Percentiles rank a stretch among this genome's conserved stretches.
Evolutionary conservation across 495 filamentous ascomycete genomes (phyloP).

Genomic region (Amniculicola lignicola): DNA sequence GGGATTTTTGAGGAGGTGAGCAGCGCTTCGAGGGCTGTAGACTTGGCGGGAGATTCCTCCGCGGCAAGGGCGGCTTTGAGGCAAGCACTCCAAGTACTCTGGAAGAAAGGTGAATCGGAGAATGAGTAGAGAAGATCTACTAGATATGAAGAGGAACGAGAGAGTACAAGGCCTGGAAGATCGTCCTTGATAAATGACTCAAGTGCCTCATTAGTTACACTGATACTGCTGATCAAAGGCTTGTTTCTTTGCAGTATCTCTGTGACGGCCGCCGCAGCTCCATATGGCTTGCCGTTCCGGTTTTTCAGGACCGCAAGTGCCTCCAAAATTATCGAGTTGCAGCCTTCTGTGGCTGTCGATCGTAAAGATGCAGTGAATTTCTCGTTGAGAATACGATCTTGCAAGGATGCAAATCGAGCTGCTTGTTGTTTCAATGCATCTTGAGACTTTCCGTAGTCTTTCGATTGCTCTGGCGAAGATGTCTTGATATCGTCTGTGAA

Average conservation of each 20-base stretch:
- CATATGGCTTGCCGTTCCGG: slow-evolving; percentile 80
- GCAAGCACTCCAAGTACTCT: slow-evolving; percentile 32
- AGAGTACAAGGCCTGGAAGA: slow-evolving; percentile 51
- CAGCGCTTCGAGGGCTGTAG: slow-evolving; percentile 35
- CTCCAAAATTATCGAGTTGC: slow-evolving; percentile 45
- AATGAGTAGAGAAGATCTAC: slow-evolving; percentile 35
- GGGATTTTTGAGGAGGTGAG: slow-evolving; percentile 35
- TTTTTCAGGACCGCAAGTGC: slow-evolving; percentile 51
- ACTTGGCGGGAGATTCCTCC: slow-evolving; percentile 34
- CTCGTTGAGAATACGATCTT: slow-evolving; percentile 3
- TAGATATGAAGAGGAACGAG: slow-evolving; percentile 51
- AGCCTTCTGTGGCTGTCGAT: slow-evolving; percentile 31
- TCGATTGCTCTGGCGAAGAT: slow-evolving; percentile 74
- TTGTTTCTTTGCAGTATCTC: slow-evolving; percentile 42
- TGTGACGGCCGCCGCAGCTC: slow-evolving; percentile 64
- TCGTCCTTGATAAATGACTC: slow-evolving; percentile 48
- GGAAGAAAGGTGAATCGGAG: slow-evolving; percentile 27
- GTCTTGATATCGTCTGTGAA: slow-evolving; percentile 62
- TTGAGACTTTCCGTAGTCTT: slow-evolving; percentile 69
- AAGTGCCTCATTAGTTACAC: slow-evolving; percentile 32
- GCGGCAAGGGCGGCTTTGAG: slow-evolving; percentile 34
- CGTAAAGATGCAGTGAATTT: slow-evolving; percentile 32
- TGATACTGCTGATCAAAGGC: slow-evolving; percentile 31
- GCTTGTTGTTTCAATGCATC: slow-evolving; percentile 46
- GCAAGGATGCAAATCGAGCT: slow-evolving; percentile 10